These are phyloP conservation scores for Penicillium cosmopolitanum DNA, from an alignment of 495 filamentous ascomycete genomes.

Conservation along the genomic window DNA sequence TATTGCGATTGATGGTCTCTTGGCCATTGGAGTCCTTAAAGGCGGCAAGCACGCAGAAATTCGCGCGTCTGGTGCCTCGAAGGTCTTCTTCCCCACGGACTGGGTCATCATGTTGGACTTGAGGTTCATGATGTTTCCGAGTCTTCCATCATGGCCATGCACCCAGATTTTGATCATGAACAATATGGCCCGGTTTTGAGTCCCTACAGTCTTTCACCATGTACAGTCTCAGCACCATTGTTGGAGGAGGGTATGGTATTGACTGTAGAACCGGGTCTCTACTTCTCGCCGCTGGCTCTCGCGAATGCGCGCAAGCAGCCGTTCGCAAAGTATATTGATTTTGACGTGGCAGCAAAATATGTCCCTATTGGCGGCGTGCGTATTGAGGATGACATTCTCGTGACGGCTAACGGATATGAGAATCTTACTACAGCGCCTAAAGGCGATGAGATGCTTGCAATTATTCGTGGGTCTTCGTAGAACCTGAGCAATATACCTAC, in stretches of 20 bases:
- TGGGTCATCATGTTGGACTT: conserved; percentile 87
- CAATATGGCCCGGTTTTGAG: conserved; percentile 29
- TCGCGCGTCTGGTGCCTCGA: conserved; percentile 64
- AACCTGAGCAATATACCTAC: too few species aligned
- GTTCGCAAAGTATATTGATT: conserved; percentile 73
- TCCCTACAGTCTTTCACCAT: conserved; percentile 30
- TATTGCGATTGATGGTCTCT: conserved; percentile 71
- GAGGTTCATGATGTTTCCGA: conserved; percentile 84
- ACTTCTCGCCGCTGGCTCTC: conserved; percentile 88
- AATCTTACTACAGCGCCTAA: conserved; percentile 86
- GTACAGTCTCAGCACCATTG: conserved; percentile 40
- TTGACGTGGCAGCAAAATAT: conserved; percentile 68
- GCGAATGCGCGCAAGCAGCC: conserved; percentile 70
- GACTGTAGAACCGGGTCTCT: conserved; percentile 88
- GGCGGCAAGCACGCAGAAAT: conserved; percentile 65
- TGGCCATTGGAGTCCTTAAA: conserved; percentile 67
- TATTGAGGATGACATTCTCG: conserved; percentile 89
- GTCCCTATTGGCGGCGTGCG: conserved; percentile 83
- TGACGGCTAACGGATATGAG: conserved; percentile 76
- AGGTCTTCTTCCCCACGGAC: conserved; percentile 88
- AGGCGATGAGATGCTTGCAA: conserved; percentile 67
- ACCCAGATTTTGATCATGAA: conserved; percentile 21
- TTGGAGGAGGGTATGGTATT: conserved; percentile 76
- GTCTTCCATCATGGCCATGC: conserved; percentile 47
- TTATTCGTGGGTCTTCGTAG: conserved; percentile 47